These are phyloP conservation scores for Pseudodiploospora longispora DNA, from an alignment of 2,329 filamentous ascomycete genomes.

Conservation along the genomic window DNA sequence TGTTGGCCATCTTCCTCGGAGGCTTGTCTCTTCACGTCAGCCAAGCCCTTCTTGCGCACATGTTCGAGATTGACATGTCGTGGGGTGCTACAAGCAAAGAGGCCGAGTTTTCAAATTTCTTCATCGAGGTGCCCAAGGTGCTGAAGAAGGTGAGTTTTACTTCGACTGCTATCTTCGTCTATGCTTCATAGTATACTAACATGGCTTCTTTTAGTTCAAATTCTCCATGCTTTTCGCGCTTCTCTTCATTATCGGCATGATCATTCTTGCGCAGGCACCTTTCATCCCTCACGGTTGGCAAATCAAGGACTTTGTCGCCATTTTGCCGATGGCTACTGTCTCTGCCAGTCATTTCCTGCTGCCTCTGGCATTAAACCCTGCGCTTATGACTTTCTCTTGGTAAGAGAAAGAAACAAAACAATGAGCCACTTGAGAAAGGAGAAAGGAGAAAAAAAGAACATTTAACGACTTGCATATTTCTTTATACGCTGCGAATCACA, in stretches of 20 bases:
- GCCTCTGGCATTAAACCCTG: constrained; percentile 68
- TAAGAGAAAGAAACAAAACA: constrained; percentile 29
- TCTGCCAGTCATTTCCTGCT: constrained; percentile 60
- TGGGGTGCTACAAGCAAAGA: constrained; percentile 85
- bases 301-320: constrained; percentile 66
- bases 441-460: not conserved
- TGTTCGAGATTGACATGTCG: constrained; percentile 79
- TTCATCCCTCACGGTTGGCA: constrained; percentile 60
- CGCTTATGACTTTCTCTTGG: constrained; percentile 72
- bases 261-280: constrained; percentile 53
- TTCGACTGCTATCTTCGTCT: constrained; percentile 25
- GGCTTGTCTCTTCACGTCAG: constrained; percentile 74
- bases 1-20: constrained; percentile 74
- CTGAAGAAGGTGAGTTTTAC: constrained; percentile 60
- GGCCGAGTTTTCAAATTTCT: constrained; percentile 73
- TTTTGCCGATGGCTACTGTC: constrained; percentile 68
- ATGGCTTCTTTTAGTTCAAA: constrained; percentile 51
- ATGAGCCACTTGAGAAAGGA: not conserved
- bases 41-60: constrained; percentile 70
- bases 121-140: constrained; percentile 74
- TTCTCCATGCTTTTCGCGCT: constrained; percentile 58
- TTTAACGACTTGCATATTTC: not conserved
- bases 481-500: too few species aligned
- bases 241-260: constrained; percentile 51
- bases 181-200: constrained; percentile 12